phyloP scores from a whole-genome alignment of 1,139 yeast species.

The Pichia sp. region DNA sequence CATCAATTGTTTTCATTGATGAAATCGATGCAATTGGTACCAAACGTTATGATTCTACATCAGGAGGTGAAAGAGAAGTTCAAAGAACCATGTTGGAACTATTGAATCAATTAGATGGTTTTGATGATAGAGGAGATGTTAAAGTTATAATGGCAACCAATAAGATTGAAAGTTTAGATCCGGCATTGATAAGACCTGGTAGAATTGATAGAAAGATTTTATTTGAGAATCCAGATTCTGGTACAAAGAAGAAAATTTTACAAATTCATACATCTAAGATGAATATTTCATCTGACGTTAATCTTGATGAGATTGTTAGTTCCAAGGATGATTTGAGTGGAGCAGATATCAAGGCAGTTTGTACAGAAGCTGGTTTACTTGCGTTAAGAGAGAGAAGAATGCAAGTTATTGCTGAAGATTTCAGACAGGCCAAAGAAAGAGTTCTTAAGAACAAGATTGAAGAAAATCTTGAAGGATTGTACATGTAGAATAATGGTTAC shows the following conservation, averaged over 20 bases:
- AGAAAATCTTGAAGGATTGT: conserved; percentile 92
- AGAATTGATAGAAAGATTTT: conserved; percentile 96
- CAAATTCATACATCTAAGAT: conserved; percentile 91
- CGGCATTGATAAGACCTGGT: conserved; percentile 97
- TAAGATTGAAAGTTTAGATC: conserved; percentile 90
- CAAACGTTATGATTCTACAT: conserved; percentile 89
- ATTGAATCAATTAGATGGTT: conserved; percentile 94
- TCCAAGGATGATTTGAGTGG: conserved; percentile 95
- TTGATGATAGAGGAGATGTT: conserved; percentile 96
- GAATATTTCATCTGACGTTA: conserved; percentile 84
- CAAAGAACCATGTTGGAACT: conserved; percentile 98
- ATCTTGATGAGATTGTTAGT: conserved; percentile 82
- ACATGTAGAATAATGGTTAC: conserved; percentile 43
- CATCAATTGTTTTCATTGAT: conserved; percentile 95
- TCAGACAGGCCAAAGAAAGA: conserved; percentile 90
- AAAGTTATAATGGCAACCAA: conserved; percentile 99
- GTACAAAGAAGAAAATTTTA: conserved; percentile 88
- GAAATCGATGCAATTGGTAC: conserved; percentile 99
- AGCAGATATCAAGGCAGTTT: conserved; percentile 96
- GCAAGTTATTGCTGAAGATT: conserved; percentile 96
- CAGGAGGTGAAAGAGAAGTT: conserved; percentile 97
- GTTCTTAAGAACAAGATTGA: conserved; percentile 97
- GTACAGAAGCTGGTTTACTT: conserved; percentile 72
- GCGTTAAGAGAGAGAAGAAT: conserved; percentile 97
- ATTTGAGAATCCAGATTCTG: conserved; percentile 92